phyloP scores from a whole-genome alignment of 768 basidiomycete genomes.

The Hericium erinaceus region DNA sequence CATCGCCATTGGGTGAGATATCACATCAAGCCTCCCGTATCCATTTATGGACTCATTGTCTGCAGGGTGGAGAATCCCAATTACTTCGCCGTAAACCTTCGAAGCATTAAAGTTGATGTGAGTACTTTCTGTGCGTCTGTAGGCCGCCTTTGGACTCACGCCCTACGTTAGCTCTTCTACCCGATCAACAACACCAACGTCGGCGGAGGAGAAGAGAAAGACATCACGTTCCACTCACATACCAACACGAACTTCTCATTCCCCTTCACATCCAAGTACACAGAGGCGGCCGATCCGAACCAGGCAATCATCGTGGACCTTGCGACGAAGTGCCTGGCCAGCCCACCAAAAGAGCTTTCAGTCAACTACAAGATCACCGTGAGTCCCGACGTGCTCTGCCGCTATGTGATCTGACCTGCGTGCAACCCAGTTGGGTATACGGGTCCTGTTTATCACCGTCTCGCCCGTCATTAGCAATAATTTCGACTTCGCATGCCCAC shows the following conservation, averaged over 20 bases:
- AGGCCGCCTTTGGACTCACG: too few relatives aligned
- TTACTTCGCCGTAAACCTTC: conserved; percentile 62
- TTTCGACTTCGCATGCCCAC: conserved; percentile 57
- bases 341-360: conserved; percentile 35
- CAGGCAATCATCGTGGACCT: conserved; percentile 51
- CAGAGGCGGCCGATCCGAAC: conserved; percentile 41
- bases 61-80: conserved; percentile 74
- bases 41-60: not conserved
- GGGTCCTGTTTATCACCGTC: conserved; percentile 54
- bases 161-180: conserved; percentile 48
- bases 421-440: conserved; percentile 45
- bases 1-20: conserved; percentile 8
- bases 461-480: conserved; percentile 56
- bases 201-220: conserved; percentile 47
- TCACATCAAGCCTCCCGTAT: conserved; percentile 3
- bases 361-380: conserved; percentile 65
- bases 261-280: conserved; percentile 64
- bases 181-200: conserved; percentile 64
- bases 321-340: conserved; percentile 44
- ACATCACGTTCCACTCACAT: conserved; percentile 36
- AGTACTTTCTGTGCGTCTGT: not conserved
- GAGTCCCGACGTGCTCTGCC: conserved; percentile 16
- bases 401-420: conserved; percentile 3
- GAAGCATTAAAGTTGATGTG: conserved; percentile 55
- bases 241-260: conserved; percentile 60